These are phyloP conservation scores for Atkinsonella texensis DNA, from an alignment of 2,329 filamentous ascomycete species.

Conservation along the genomic window DNA sequence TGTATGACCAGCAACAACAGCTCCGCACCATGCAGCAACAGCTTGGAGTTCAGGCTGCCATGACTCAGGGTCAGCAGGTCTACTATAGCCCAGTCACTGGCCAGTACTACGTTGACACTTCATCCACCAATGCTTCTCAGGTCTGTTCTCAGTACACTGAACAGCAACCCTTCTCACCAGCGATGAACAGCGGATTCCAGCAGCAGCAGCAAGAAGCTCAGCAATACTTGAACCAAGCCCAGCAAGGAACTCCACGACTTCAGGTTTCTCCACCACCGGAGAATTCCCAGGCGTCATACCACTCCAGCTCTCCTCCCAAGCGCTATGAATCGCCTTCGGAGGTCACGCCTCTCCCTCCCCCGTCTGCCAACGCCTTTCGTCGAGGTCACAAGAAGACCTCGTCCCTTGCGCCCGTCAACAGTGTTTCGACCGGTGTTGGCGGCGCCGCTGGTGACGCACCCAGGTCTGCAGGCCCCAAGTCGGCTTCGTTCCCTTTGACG, in stretches of 20 bases:
- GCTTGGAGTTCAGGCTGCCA: slow-evolving; percentile 23
- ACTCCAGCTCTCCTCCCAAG: slow-evolving; percentile 56
- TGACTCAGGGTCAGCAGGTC: slow-evolving; percentile 57
- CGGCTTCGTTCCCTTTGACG: slow-evolving; percentile 66
- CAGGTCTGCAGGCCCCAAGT: slow-evolving; percentile 61
- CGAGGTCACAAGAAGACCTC: slow-evolving; percentile 85
- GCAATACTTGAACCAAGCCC: slow-evolving; percentile 29
- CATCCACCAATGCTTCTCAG: slow-evolving; percentile 31
- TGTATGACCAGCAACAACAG: slow-evolving; percentile 34
- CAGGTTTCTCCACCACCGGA: slow-evolving; percentile 73
- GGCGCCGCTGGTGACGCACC: slow-evolving; percentile 31
- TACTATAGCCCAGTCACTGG: slow-evolving; percentile 81
- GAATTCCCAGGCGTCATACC: slow-evolving; percentile 35
- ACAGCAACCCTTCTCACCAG: slow-evolving; percentile 30
- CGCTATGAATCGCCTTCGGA: slow-evolving; percentile 59
- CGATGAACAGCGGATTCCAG: slow-evolving; percentile 17
- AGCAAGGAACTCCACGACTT: slow-evolving; percentile 54
- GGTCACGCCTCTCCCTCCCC: slow-evolving; percentile 62
- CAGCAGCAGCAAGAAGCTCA: slow-evolving; percentile 29
- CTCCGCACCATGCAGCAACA: slow-evolving; percentile 29
- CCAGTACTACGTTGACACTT: slow-evolving; percentile 71
- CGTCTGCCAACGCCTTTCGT: slow-evolving; percentile 84
- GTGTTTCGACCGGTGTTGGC: slow-evolving; percentile 30
- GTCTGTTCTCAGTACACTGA: slow-evolving; percentile 29
- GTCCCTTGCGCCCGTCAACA: slow-evolving; percentile 55